Conservation (phyloP, 495 filamentous ascomycete species). For the Mycothermus thermophilus region DNA sequence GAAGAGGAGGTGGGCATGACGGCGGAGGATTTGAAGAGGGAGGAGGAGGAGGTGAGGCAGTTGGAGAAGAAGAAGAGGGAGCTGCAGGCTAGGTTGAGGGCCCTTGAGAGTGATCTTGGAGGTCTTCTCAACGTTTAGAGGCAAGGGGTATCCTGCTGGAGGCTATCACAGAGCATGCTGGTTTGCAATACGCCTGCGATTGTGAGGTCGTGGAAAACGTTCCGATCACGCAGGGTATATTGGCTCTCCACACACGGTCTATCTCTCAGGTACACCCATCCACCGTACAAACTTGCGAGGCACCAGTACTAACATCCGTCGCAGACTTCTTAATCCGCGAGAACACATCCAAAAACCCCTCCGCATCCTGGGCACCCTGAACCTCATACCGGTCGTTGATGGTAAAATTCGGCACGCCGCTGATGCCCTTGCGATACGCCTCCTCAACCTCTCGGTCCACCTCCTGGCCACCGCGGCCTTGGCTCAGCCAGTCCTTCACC, state of each 20-base stretch:
- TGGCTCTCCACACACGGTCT: too few species aligned
- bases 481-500: slow-evolving; percentile 47
- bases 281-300: too few species aligned
- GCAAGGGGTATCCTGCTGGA: not conserved
- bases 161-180: not conserved
- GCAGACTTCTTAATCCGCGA: slow-evolving; percentile 29
- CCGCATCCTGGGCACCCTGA: slow-evolving; percentile 49
- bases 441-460: slow-evolving; percentile 57
- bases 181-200: too few species aligned
- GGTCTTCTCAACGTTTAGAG: slow-evolving; percentile 38
- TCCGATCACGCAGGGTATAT: too few species aligned
- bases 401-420: slow-evolving; percentile 63
- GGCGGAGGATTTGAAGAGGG: slow-evolving; percentile 58
- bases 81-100: slow-evolving; percentile 62
- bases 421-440: slow-evolving; percentile 44
- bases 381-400: slow-evolving; percentile 49
- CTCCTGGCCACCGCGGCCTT: slow-evolving; percentile 48
- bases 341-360: slow-evolving; percentile 44
- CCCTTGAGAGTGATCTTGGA: slow-evolving; percentile 69
- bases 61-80: slow-evolving; percentile 63
- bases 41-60: slow-evolving; percentile 66
- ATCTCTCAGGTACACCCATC: too few species aligned
- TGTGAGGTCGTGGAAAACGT: too few species aligned
- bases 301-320: slow-evolving; percentile 6
- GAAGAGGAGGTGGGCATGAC: slow-evolving; percentile 38